A percentile compares a stretch with the other conserved stretches of the same genome.
Evolutionary conservation across 257 asterid species (phyloP).

Genomic region (Prunella vulgaris): DNA sequence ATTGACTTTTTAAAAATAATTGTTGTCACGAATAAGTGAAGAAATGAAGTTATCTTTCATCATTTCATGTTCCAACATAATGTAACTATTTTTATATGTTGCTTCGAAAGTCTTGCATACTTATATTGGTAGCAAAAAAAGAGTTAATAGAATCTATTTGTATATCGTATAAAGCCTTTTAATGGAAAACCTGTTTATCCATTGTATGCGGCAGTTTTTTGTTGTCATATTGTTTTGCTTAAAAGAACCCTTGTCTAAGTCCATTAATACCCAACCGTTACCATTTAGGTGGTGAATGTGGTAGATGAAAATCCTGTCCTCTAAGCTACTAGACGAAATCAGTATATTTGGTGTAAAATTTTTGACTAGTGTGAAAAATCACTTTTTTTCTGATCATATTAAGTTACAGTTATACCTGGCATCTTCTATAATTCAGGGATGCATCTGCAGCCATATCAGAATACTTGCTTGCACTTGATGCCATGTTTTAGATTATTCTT

Average conservation of each 20-base stretch:
- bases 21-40: neutral
- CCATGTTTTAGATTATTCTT: neutral
- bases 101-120: neutral
- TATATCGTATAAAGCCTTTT: neutral
- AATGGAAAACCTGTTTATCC: neutral
- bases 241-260: neutral
- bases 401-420: neutral
- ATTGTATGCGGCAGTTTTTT: neutral
- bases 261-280: neutral
- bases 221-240: neutral
- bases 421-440: neutral
- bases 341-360: neutral
- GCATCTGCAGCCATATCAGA: neutral
- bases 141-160: neutral
- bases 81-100: constrained; percentile 1
- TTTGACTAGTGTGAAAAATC: neutral
- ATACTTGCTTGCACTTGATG: neutral
- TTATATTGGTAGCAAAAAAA: neutral
- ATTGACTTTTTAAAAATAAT: neutral
- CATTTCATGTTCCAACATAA: neutral
- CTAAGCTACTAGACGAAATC: neutral
- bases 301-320: neutral
- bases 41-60: neutral
- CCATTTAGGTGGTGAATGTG: neutral
- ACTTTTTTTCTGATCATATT: neutral